Base-by-base conservation (phyloP, 768 basidiomycete genomes). In the Cystobasidium ongulense region DNA sequence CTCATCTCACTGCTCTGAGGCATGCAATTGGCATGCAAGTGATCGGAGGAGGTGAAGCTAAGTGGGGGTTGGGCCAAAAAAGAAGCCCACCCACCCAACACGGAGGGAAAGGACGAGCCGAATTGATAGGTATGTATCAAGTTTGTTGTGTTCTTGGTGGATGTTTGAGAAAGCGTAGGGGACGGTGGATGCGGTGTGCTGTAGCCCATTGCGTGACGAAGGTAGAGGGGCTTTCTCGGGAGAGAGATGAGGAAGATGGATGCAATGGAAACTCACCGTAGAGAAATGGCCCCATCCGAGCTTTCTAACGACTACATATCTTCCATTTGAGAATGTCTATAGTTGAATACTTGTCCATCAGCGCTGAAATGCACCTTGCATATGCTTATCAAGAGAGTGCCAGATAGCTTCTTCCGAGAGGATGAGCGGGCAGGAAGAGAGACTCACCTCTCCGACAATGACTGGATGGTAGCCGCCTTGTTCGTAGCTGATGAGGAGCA, bases 251-350 rank as follows among this genome's bases (percentile, higher is more conserved):
- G 2, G 29, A 31, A 27, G 38, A 64, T 35, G 38, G 13, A 43
- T 25, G 57, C 29, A 0, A 36, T 39, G n/a, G 21, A 38, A n/a
- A 77, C 92, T 92, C 29, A 93, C 92, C 18, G 92, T 94, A 1
- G 90, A 92, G 81, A 95, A 95, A 82, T 94, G 92, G 43, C 92
- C 92, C 92, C 92, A 95, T 87, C 95, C 95, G 35, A 99, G 85
- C 82, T 99, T 99, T 76, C 95, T 84, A 38, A 94, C 85, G 70
- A 96, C 87, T 25, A 85, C 82, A 82, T 99, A 99, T 61, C 92
- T 86, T 68, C 87, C 89, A 75, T 88, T 84, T 80, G 89, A 90
- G 84, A 96, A 95, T 25, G 85, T 82, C 68, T 71, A 39, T 46
- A 63, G 18, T 8, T 8, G 5, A 31, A 23, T 63, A 31, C 27